Conservation (phyloP, 2,329 filamentous ascomycete genomes). For the Pyricularia grisea region DNA sequence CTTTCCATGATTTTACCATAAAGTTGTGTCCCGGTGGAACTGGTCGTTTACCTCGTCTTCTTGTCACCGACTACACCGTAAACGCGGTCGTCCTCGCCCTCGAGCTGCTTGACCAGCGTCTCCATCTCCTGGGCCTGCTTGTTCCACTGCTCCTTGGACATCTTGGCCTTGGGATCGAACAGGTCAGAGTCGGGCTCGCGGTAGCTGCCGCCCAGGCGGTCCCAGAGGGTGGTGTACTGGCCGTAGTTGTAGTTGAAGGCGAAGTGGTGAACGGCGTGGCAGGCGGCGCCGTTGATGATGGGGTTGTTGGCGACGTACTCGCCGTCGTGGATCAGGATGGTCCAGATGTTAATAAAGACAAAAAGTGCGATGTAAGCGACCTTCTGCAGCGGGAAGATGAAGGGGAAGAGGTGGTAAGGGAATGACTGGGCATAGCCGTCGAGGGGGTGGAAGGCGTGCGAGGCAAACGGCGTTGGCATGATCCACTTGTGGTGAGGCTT, state of each 20-base stretch:
- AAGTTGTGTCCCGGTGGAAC: background rate
- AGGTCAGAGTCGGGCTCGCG: slow-evolving; percentile 76
- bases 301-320: slow-evolving; percentile 88
- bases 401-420: slow-evolving; percentile 89
- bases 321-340: slow-evolving; percentile 90
- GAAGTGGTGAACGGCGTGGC: slow-evolving; percentile 85
- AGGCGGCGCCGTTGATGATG: slow-evolving; percentile 89
- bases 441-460: slow-evolving; percentile 88
- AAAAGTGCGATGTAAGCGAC: slow-evolving; percentile 79
- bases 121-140: slow-evolving; percentile 71
- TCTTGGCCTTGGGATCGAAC: slow-evolving; percentile 77
- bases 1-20: background rate
- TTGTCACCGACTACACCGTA: slow-evolving; percentile 33
- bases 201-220: slow-evolving; percentile 80
- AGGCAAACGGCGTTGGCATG: slow-evolving; percentile 90
- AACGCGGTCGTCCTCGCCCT: slow-evolving; percentile 41
- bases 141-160: slow-evolving; percentile 71
- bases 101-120: slow-evolving; percentile 63
- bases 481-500: slow-evolving; percentile 99
- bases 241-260: slow-evolving; percentile 91
- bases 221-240: slow-evolving; percentile 89
- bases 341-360: slow-evolving; percentile 92
- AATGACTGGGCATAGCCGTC: slow-evolving; percentile 84
- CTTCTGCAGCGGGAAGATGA: slow-evolving; percentile 89
- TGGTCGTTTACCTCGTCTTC: slow-evolving; percentile 29